These are phyloP conservation scores for Trichosporon sp. DNA, from an alignment of 1,284 basidiomycete genomes.

Conservation along the genomic window DNA sequence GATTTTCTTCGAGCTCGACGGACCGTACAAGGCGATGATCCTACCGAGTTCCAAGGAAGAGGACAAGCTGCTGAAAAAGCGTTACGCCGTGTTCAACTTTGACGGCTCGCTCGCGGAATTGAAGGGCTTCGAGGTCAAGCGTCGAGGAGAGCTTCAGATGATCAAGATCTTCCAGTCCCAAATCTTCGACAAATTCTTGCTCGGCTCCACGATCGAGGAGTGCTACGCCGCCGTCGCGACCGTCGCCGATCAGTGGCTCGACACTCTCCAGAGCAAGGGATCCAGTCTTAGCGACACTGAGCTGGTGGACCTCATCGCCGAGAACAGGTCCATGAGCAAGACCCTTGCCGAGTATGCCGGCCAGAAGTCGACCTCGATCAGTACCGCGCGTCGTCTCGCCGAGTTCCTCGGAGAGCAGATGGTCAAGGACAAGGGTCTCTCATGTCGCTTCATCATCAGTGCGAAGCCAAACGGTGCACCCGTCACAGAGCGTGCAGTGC, in stretches of 20 bases:
- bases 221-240: constrained; percentile 94
- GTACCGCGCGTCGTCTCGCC: constrained; percentile 89
- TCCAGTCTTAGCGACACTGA: constrained; percentile 85
- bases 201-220: constrained; percentile 88
- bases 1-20: constrained; percentile 99
- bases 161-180: constrained; percentile 99
- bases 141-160: constrained; percentile 94
- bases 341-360: constrained; percentile 93
- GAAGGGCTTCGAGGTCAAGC: constrained; percentile 99
- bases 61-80: constrained; percentile 97
- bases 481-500: constrained; percentile 95
- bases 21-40: constrained; percentile 99
- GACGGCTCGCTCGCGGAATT: constrained; percentile 95
- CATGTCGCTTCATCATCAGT: constrained; percentile 99
- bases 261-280: constrained; percentile 87
- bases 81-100: constrained; percentile 99
- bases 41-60: constrained; percentile 99
- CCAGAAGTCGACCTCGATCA: constrained; percentile 98
- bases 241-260: constrained; percentile 96
- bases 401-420: constrained; percentile 98
- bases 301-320: constrained; percentile 95
- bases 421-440: constrained; percentile 99
- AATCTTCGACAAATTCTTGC: constrained; percentile 96
- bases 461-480: constrained; percentile 90
- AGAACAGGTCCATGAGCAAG: constrained; percentile 97